These are phyloP conservation scores for Dendrocalamus sinicus DNA, from an alignment of 176 grass and related monocot genomes.

Conservation along the genomic window DNA sequence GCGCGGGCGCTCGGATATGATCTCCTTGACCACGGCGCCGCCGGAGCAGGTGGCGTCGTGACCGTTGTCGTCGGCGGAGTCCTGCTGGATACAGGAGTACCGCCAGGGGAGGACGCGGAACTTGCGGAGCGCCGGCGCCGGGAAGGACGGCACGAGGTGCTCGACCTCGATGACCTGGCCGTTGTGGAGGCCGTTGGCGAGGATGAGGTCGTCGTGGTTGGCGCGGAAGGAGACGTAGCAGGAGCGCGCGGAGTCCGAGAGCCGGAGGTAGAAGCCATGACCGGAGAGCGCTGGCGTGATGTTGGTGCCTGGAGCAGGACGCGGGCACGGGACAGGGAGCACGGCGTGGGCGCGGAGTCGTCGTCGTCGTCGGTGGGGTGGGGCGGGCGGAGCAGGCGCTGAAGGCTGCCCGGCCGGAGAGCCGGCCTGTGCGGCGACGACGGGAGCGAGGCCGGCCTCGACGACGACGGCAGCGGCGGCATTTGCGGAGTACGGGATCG, in stretches of 20 bases:
- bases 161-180: conserved; percentile 81
- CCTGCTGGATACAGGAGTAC: conserved; percentile 59
- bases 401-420: conserved; percentile 69
- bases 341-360: conserved; percentile 19
- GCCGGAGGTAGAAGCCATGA: conserved; percentile 86
- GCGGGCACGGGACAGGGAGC: conserved; percentile 14
- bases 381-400: conserved; percentile 61
- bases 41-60: conserved; percentile 7
- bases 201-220: conserved; percentile 80
- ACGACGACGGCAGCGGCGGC: conserved; percentile 27
- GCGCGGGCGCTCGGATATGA: conserved; percentile 46
- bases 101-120: conserved; percentile 66
- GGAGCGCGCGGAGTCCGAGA: conserved; percentile 78
- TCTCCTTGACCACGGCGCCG: conserved; percentile 60
- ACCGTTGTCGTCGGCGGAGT: conserved; percentile 43
- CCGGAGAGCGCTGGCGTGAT: conserved; percentile 71
- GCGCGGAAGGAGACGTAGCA: conserved; percentile 82
- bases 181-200: conserved; percentile 79
- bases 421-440: conserved; percentile 57
- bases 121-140: conserved; percentile 63
- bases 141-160: conserved; percentile 61
- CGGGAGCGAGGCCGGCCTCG: conserved; percentile 36
- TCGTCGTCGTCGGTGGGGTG: conserved; percentile 47
- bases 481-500: conserved; percentile 21
- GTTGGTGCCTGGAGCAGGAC: conserved; percentile 74